Evolutionary conservation across 345 rosid species (phyloP), one percentile per base, ranked within the genome.

Genomic region (Eucalyptus erythrocorys): DNA sequence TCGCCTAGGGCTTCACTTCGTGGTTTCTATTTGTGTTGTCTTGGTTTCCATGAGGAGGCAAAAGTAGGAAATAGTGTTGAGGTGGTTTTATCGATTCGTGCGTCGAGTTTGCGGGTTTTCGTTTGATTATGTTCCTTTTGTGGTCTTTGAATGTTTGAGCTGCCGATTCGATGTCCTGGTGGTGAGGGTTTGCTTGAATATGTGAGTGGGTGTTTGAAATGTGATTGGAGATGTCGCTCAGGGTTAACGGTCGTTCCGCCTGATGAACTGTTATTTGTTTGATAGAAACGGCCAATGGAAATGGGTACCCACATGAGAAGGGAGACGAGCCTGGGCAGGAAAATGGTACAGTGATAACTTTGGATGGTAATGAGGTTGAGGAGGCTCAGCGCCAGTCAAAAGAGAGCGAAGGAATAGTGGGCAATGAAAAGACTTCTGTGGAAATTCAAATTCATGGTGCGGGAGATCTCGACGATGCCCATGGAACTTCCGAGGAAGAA

Each of bases 231-330:
- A 76, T 76, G 84, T 76, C 30, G 4, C 30, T 40, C 81, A 32
- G 40, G 57, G 50, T 30, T 16, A 32, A 48, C 8, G 86, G 17
- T 85, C 42, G 13, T 45, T 30, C 22, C 17, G 42, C 34, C 57
- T 40, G 53, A 59, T 48, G 51, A 12, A 12, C 4, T 51, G 59
- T 24, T 71, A 48, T 90, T 48, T 71, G 86, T 84, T 82, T 90
- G 90, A 49, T 76, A 42, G 68, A 87, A 19, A 48, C 87, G 91
- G 95, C 93, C 14, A 85, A 86, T 90, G 93, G 80, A 47, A 95
- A 93, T 89, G 96, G 95, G 15, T 89, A 90, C 11, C 86, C 89
- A 45, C 90, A 88, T n/a, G 93, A 85, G 48, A 89, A 92, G 85
- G n/a, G 51, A 4, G 92, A 89, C 48, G 93, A 91, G 81, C 79